Conservation (phyloP, 345 rosid species). For the Eutrema yunnanense region DNA sequence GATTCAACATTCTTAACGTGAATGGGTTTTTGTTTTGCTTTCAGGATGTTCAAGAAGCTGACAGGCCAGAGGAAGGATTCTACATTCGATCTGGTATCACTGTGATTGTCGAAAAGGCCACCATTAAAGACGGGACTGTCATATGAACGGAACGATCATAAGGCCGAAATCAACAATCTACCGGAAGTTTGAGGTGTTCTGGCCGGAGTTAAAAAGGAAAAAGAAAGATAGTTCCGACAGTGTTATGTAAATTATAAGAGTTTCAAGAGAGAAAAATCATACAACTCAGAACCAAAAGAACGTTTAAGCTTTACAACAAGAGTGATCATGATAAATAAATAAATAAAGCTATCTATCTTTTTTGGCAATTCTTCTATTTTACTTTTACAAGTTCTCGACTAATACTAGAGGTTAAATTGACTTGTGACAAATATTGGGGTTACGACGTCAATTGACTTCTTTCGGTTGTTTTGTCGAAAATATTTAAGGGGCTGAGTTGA, state of each 20-base stretch:
- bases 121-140: constrained; percentile 67
- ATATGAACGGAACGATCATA: constrained; percentile 34
- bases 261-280: neutral
- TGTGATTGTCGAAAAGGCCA: constrained; percentile 74
- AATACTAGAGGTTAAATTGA: neutral
- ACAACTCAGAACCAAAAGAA: neutral
- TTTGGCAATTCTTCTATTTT: neutral
- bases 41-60: constrained; percentile 84
- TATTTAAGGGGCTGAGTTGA: neutral
- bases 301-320: constrained; percentile 13
- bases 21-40: neutral
- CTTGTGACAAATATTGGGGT: neutral
- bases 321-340: neutral
- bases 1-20: neutral
- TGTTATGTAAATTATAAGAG: constrained; percentile 17
- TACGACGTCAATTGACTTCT: neutral
- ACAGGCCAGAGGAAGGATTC: constrained; percentile 72
- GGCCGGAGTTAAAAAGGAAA: neutral
- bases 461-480: neutral
- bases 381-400: no score
- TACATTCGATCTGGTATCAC: constrained; percentile 78
- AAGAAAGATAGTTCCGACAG: neutral
- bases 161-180: neutral
- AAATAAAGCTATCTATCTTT: neutral
- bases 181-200: neutral